These are phyloP conservation scores for Botrytis galanthina DNA, from an alignment of 2,329 filamentous ascomycete genomes.

Conservation along the genomic window DNA sequence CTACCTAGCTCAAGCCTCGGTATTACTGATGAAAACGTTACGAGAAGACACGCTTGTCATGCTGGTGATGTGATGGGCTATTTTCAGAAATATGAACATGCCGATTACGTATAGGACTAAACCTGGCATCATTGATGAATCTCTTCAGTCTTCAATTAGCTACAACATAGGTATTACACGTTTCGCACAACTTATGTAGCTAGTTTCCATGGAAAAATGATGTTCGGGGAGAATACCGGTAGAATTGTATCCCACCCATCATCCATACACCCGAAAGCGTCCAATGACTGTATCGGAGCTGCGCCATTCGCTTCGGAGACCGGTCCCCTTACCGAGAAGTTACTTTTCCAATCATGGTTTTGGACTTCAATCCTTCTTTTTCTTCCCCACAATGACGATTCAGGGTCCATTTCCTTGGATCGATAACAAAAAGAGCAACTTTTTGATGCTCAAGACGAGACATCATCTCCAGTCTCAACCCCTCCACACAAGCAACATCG, in stretches of 20 bases:
- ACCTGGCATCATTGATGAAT: background rate
- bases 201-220: background rate
- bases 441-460: background rate
- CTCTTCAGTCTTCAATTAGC: background rate
- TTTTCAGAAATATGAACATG: background rate
- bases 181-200: background rate
- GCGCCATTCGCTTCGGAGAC: background rate
- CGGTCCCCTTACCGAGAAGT: background rate
- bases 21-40: background rate
- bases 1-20: background rate
- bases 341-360: background rate
- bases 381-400: constrained; percentile 15
- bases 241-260: background rate
- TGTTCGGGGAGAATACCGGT: background rate
- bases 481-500: background rate
- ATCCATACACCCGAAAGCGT: background rate
- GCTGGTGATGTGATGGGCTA: background rate
- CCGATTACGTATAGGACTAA: background rate
- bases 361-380: background rate
- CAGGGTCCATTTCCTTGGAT: constrained; percentile 14
- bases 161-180: background rate
- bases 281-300: background rate
- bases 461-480: background rate
- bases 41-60: background rate
- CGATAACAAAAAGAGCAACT: background rate